These are phyloP conservation scores for Echium plantagineum DNA, from an alignment of 257 asterid species.

Conservation along the genomic window DNA sequence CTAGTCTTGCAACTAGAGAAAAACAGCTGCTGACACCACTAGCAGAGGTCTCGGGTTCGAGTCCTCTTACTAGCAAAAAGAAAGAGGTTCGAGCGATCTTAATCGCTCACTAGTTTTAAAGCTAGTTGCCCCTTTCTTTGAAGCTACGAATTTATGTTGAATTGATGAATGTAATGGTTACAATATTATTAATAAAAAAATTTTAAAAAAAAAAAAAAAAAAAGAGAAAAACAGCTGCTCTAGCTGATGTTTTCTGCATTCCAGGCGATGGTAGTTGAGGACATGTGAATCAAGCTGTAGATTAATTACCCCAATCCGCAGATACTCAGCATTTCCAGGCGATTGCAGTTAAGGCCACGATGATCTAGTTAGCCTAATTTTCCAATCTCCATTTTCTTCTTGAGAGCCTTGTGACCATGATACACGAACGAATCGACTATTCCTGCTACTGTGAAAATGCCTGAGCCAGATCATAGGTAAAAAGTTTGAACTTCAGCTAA, in stretches of 20 bases:
- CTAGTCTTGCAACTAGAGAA: neutral
- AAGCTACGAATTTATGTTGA: too few relatives aligned
- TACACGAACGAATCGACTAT: constrained; percentile 1
- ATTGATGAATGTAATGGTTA: too few relatives aligned
- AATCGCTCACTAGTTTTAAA: too few relatives aligned
- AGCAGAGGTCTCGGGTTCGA: too few relatives aligned
- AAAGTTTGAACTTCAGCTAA: neutral
- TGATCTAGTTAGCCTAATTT: neutral
- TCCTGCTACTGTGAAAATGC: neutral
- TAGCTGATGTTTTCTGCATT: neutral
- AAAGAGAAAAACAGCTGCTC: neutral
- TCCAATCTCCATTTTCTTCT: constrained; percentile 2
- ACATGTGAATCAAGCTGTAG: too few relatives aligned
- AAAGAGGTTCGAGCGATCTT: too few relatives aligned
- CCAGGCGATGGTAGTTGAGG: neutral
- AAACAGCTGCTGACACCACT: neutral
- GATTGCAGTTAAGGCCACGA: neutral
- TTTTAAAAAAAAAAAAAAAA: too few relatives aligned
- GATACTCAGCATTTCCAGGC: neutral
- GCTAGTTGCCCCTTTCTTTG: too few relatives aligned
- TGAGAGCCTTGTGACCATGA: constrained; percentile 5
- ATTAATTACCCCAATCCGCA: neutral
- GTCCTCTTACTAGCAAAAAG: too few relatives aligned
- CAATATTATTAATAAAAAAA: too few relatives aligned
- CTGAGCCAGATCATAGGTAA: neutral